Conservation (phyloP, 805 yeast genomes). For the Saturnispora halmiae region DNA sequence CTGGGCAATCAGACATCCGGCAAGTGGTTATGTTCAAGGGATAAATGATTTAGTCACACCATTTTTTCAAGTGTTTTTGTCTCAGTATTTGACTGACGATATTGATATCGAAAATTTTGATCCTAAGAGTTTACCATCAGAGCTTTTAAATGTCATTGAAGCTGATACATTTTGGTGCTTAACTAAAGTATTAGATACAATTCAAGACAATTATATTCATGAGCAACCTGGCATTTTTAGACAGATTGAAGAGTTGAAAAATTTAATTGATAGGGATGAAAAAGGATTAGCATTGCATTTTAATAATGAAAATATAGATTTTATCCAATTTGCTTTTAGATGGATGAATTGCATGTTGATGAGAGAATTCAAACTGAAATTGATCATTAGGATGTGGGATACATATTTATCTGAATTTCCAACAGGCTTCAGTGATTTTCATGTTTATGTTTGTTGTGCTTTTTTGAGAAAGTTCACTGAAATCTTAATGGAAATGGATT, state of each 20-base stretch:
- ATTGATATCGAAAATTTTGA: conserved; percentile 49
- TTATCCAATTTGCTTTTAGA: conserved; percentile 89
- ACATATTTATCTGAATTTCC: conserved; percentile 74
- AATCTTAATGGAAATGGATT: conserved; percentile 73
- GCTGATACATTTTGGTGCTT: conserved; percentile 98
- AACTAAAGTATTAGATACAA: conserved; percentile 82
- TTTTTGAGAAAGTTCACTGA: conserved; percentile 82
- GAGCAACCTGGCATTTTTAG: conserved; percentile 96
- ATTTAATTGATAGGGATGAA: conserved; percentile 75
- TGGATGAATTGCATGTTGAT: conserved; percentile 98
- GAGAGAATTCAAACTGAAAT: conserved; percentile 77
- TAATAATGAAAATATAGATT: conserved; percentile 76
- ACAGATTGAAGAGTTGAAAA: conserved; percentile 75
- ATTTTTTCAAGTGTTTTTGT: conserved; percentile 76
- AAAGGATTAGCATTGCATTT: conserved; percentile 63
- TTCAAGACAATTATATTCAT: conserved; percentile 94
- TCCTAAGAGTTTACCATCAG: conserved; percentile 49
- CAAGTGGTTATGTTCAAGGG: conserved; percentile 97
- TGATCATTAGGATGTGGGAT: conserved; percentile 95
- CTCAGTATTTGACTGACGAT: conserved; percentile 47
- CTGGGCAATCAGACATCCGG: conserved; percentile 97
- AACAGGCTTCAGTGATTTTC: conserved; percentile 81
- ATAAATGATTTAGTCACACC: conserved; percentile 93
- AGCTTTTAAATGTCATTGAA: conserved; percentile 62
- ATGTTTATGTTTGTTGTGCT: conserved; percentile 96